phyloP scores from a whole-genome alignment of 768 basidiomycete species.

The Serendipita sp. region DNA sequence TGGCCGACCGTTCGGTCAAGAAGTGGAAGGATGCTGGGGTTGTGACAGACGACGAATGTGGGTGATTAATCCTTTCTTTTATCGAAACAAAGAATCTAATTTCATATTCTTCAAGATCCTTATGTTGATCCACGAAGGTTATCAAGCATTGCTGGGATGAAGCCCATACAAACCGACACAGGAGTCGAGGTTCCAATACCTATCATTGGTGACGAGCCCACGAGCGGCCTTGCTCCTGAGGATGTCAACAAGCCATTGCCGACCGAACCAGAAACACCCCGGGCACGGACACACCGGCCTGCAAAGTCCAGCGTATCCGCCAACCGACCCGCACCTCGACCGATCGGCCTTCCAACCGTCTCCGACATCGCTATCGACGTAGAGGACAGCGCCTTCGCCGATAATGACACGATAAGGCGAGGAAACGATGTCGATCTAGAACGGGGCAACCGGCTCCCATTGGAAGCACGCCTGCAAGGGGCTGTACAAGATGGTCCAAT shows the following conservation, averaged over 20 bases:
- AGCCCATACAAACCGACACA: neutral
- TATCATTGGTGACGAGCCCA: neutral
- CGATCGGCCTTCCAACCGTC: conserved; percentile 6
- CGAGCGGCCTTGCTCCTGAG: neutral
- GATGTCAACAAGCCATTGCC: neutral
- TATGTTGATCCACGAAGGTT: neutral
- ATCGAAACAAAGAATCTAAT: neutral
- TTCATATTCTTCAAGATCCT: neutral
- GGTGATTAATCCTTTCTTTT: conserved; percentile 10
- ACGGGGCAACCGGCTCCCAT: neutral
- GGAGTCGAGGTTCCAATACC: neutral
- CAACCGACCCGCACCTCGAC: conserved; percentile 1
- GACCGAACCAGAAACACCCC: neutral
- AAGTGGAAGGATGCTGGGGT: conserved; percentile 75
- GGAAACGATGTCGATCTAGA: neutral
- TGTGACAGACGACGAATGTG: conserved; percentile 29
- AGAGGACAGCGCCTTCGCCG: neutral
- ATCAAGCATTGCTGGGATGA: neutral
- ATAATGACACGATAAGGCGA: neutral
- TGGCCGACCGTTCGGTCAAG: conserved; percentile 76
- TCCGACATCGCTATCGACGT: conserved; percentile 4
- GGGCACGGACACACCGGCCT: neutral
- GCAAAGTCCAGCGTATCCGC: neutral
- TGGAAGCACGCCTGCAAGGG: neutral
- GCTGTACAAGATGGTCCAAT: neutral